Base-by-base conservation (phyloP, 331 rosid genomes). In the Cydonia oblonga region DNA sequence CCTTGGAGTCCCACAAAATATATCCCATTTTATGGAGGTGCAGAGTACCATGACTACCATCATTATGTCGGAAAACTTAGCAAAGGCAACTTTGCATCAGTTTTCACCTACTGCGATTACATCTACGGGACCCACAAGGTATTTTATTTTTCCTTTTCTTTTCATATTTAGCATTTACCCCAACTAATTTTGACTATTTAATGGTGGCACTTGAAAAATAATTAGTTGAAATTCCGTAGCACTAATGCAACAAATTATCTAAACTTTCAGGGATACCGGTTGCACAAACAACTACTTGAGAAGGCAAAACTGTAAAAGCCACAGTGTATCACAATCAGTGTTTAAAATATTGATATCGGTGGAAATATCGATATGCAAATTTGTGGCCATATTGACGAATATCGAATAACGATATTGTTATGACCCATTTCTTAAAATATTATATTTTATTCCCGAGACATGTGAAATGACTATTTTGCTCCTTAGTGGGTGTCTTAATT, bases 201-300 rank as follows among this genome's bases (percentile, higher is more conserved):
- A n/a, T 18, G 22, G 46, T 40, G 23, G 57, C 57, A 12, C 0
- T 57, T 56, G 26, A 22, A 57, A 57, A 22, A 5, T 23, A 57
- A 23, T 9, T 22, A 20, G 29, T 4, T 5, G 3, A 0, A 23
- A 57, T 23, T 22, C 1, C 6, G 19, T 22, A 23, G 9, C 62
- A 64, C 42, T 51, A 54, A 32, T 70, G 46, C 73, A 19, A 29
- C 69, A 49, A 28, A 40, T 28, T 63, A 6, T 38, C 1, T 51
- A 22, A 14, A 16, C 63, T 33, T 83, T 76, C 75, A 83, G 83
- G 87, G 82, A n/a, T 81, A 78, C 53, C 80, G 35, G 25, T 81
- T 73, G 23, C 75, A 42, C 8, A 74, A 74, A 44, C 58, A 68
- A 59, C 38, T 69, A 9, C 63, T 64, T 51, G 71, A 73, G 68